These are phyloP conservation scores for Blastocystis sp. DNA, from an alignment of 352 stramenopile genomes.

Conservation along the genomic window DNA sequence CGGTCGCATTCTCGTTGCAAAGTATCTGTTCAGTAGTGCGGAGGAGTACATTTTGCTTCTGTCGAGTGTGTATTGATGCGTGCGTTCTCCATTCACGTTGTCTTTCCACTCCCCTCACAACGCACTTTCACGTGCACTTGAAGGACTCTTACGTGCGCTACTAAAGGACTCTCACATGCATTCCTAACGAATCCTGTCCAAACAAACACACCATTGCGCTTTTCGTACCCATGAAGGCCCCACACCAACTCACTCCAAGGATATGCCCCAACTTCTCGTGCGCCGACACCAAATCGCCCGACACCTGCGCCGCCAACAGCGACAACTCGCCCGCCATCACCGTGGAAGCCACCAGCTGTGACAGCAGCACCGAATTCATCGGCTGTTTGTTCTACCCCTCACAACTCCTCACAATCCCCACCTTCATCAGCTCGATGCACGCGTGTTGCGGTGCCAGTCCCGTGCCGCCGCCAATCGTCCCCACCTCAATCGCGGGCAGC, in stretches of 20 bases:
- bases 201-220: conserved; percentile 27
- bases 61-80: not conserved
- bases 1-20: not conserved
- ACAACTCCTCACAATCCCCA: not conserved
- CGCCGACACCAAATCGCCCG: conserved; percentile 85
- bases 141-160: too few species aligned
- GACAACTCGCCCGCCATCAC: conserved; percentile 86
- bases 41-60: not conserved
- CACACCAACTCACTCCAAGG: not conserved
- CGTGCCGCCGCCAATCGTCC: conserved; percentile 87
- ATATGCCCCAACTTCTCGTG: conserved; percentile 82
- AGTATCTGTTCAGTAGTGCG: not conserved
- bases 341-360: conserved; percentile 82
- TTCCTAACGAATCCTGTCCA: not conserved
- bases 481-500: conserved; percentile 89
- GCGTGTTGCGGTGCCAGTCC: conserved; percentile 83
- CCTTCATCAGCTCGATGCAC: conserved; percentile 84
- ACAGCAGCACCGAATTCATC: conserved; percentile 77
- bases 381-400: conserved; percentile 5
- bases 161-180: too few species aligned
- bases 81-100: too few species aligned
- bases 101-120: too few species aligned
- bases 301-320: conserved; percentile 85
- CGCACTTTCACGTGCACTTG: too few species aligned
- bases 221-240: conserved; percentile 16